Conservation (phyloP, 805 yeast genomes). For the Ogataea glucozyma region DNA sequence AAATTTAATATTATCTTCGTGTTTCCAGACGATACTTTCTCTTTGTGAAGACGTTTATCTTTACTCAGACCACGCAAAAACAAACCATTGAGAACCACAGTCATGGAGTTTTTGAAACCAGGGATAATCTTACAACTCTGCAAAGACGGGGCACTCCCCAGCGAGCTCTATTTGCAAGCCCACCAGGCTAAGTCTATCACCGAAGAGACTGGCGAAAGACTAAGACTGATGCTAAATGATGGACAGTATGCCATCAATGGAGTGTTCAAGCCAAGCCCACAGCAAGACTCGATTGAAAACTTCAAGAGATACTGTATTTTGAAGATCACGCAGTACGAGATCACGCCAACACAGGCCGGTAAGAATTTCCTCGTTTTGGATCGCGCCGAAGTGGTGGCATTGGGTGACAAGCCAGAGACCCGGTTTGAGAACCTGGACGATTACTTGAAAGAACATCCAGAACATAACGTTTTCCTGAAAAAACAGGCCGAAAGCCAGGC, state of each 20-base stretch:
- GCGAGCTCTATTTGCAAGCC: conserved; percentile 31
- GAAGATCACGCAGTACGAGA: conserved; percentile 26
- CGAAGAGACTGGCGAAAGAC: conserved; percentile 43
- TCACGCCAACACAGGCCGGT: conserved; percentile 28
- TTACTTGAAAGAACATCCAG: conserved; percentile 60
- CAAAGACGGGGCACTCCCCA: conserved; percentile 23
- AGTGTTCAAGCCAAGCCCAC: conserved; percentile 48
- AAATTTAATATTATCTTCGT: background rate
- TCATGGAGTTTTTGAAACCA: conserved; percentile 18
- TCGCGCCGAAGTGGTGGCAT: conserved; percentile 34
- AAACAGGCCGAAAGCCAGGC: conserved; percentile 12
- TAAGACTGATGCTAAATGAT: conserved; percentile 51
- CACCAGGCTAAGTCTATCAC: conserved; percentile 35
- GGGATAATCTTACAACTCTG: conserved; percentile 28
- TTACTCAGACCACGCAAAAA: background rate
- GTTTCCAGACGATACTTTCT: background rate
- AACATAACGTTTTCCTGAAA: conserved; percentile 41
- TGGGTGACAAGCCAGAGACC: conserved; percentile 34
- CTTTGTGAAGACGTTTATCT: background rate
- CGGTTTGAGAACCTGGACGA: conserved; percentile 44
- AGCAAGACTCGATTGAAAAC: conserved; percentile 30
- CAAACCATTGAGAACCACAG: background rate
- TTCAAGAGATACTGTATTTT: conserved; percentile 29
- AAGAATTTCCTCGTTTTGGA: conserved; percentile 33
- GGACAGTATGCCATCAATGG: conserved; percentile 53